phyloP scores from a whole-genome alignment of 306 rosid species.

The Vachellia collinsii region DNA sequence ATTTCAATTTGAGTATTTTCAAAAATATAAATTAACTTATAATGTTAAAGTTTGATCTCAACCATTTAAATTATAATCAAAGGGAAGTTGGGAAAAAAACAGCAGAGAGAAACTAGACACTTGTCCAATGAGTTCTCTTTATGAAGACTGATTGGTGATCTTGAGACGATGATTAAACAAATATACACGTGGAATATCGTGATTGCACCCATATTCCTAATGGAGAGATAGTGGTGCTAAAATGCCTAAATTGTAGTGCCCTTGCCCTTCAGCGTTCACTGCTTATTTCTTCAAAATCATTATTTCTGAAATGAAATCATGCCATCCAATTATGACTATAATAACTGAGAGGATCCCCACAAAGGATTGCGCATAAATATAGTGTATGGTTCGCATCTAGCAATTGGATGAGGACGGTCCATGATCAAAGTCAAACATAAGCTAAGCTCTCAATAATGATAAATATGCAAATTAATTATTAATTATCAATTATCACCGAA shows the following conservation, averaged over 20 bases:
- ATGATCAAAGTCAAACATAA: background rate
- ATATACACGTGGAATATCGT: background rate
- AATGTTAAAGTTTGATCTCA: background rate
- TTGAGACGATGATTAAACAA: background rate
- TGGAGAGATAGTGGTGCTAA: background rate
- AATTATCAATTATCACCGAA: background rate
- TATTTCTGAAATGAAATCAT: constrained; percentile 24
- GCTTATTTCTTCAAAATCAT: constrained; percentile 5
- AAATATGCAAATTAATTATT: background rate
- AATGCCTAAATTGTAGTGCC: background rate
- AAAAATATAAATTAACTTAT: too few relatives aligned
- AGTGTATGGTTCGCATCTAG: background rate
- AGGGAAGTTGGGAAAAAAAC: background rate
- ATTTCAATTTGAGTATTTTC: background rate
- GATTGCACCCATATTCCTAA: constrained; percentile 21
- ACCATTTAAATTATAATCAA: background rate
- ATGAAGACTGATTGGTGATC: background rate
- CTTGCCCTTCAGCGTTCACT: background rate
- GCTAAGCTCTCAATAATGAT: background rate
- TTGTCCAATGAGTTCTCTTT: background rate
- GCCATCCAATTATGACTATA: constrained; percentile 14
- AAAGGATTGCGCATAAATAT: background rate
- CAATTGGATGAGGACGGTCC: background rate
- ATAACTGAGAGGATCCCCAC: constrained; percentile 1
- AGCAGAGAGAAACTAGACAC: background rate